Evolutionary conservation across 768 basidiomycete species (phyloP).

Genomic region (Lactarius tabidus): DNA sequence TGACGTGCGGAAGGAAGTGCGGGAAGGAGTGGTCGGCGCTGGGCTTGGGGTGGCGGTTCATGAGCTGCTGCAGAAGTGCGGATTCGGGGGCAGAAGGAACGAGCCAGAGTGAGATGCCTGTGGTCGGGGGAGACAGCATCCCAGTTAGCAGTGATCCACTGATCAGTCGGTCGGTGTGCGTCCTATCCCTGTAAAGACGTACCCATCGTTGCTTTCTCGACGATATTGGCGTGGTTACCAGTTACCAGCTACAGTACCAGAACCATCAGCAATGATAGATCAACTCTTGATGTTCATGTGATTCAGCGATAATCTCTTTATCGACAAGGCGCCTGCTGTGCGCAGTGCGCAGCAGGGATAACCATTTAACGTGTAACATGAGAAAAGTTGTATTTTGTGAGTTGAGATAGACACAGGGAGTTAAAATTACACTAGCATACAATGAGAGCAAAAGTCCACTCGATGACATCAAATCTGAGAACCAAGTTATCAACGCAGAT

Average conservation of each 20-base stretch:
- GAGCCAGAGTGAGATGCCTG: constrained; percentile 68
- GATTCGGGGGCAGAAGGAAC: constrained; percentile 50
- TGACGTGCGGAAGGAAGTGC: constrained; percentile 64
- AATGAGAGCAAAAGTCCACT: constrained; percentile 1
- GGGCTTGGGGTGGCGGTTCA: constrained; percentile 37
- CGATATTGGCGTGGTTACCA: background rate
- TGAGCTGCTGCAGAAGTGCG: constrained; percentile 42
- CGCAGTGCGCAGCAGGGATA: too few species aligned
- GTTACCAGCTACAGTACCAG: too few species aligned
- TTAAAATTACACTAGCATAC: constrained; percentile 14
- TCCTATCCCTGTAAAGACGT: background rate
- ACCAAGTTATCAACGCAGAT: background rate
- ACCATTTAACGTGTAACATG: too few species aligned
- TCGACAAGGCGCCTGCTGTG: too few species aligned
- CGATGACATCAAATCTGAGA: background rate
- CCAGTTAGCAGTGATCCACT: background rate
- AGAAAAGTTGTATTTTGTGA: background rate
- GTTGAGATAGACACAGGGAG: constrained; percentile 4
- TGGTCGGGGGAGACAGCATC: background rate
- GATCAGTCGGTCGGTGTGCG: background rate
- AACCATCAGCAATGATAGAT: background rate
- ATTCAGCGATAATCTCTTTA: too few species aligned
- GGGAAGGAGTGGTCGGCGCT: constrained; percentile 50
- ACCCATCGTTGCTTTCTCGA: constrained; percentile 10
- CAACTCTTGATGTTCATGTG: background rate